Evolutionary conservation across 148 eudicot genomes (phyloP).

Genomic region (Rhododendron simsii): DNA sequence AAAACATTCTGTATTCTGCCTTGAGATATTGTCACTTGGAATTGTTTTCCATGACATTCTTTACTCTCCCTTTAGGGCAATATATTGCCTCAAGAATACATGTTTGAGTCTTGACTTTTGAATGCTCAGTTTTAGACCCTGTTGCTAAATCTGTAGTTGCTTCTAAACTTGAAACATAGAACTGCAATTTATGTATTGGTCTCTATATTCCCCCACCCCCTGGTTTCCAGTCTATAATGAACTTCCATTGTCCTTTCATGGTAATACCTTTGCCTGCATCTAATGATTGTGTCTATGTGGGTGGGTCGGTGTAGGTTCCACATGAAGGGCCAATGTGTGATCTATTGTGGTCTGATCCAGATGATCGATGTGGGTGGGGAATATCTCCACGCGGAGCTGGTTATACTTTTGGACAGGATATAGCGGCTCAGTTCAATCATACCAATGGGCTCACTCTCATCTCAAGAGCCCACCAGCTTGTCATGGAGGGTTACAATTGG

Average conservation of each 20-base stretch:
- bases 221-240: neutral
- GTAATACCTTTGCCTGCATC: neutral
- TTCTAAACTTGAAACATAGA: neutral
- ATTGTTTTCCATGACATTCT: neutral
- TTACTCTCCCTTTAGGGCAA: neutral
- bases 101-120: neutral
- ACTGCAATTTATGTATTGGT: neutral
- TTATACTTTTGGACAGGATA: conserved; percentile 94
- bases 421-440: conserved; percentile 78
- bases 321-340: conserved; percentile 99
- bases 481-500: conserved; percentile 98
- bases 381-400: conserved; percentile 99
- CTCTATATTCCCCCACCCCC: neutral
- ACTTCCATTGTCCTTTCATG: neutral
- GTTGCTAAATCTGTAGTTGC: neutral
- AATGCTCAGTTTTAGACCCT: neutral
- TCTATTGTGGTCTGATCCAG: conserved; percentile 98
- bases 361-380: conserved; percentile 99
- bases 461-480: conserved; percentile 95
- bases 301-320: conserved; percentile 54
- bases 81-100: neutral
- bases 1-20: neutral
- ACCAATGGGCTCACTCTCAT: conserved; percentile 88
- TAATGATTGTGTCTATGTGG: neutral
- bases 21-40: neutral